phyloP scores from a whole-genome alignment of 495 filamentous ascomycete genomes.

The Lasiosphaeria hispida region DNA sequence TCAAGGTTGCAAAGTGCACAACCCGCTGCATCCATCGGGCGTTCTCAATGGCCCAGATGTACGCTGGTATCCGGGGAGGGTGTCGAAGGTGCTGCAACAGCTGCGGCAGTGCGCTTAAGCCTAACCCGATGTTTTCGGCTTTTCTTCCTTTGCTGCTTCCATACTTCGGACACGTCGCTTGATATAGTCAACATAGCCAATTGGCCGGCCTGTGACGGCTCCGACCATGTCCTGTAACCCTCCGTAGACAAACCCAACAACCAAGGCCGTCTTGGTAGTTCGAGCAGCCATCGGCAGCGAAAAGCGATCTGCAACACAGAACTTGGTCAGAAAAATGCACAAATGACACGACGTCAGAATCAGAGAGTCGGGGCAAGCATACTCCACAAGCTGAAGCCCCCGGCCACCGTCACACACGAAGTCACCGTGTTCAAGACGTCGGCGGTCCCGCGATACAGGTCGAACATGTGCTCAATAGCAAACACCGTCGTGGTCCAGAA shows the following conservation, averaged over 20 bases:
- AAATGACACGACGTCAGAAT: background rate
- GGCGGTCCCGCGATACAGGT: slow-evolving; percentile 64
- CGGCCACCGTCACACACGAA: slow-evolving; percentile 77
- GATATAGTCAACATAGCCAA: slow-evolving; percentile 70
- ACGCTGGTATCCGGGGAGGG: background rate
- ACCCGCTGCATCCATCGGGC: too few relatives aligned
- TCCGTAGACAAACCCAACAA: slow-evolving; percentile 76
- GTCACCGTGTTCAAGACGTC: slow-evolving; percentile 75
- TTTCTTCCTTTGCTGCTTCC: background rate
- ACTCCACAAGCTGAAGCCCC: slow-evolving; percentile 86
- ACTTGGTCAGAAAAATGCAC: slow-evolving; percentile 14
- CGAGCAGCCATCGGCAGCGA: slow-evolving; percentile 78
- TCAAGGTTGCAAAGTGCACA: background rate
- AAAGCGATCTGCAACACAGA: slow-evolving; percentile 62
- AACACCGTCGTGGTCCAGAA: slow-evolving; percentile 68
- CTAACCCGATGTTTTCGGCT: slow-evolving; percentile 52
- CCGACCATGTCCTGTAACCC: slow-evolving; percentile 62
- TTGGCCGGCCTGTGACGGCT: slow-evolving; percentile 60
- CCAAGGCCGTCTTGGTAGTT: slow-evolving; percentile 75
- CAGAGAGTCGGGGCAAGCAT: slow-evolving; percentile 30
- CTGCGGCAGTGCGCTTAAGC: too few relatives aligned
- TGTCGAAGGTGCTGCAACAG: background rate
- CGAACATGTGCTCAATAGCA: slow-evolving; percentile 78
- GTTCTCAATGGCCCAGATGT: too few relatives aligned
- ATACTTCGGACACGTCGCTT: slow-evolving; percentile 25